Evolutionary conservation across 495 filamentous ascomycete genomes (phyloP), one percentile per base, ranked within the genome.

Genomic region (Lophiotrema nucula): DNA sequence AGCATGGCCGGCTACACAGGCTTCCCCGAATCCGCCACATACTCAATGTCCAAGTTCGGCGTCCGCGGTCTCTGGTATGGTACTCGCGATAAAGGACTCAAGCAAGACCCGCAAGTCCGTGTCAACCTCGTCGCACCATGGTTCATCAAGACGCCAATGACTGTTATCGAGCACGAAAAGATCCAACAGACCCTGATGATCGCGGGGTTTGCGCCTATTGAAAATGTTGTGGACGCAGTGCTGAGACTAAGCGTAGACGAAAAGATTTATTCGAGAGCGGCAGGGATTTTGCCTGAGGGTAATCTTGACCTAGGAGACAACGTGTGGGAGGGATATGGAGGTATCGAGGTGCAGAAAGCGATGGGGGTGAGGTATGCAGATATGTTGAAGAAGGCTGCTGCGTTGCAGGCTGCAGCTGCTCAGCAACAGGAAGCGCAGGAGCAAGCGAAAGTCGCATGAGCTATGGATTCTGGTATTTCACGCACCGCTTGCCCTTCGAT

Each of bases 111-210:
- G 2, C 31, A 10, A 26, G 35, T 60, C n/a, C 46, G 64, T 5
- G 44, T 63, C 27, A 66, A 66, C 39, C 48, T 63, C 26, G 45
- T 67, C 18, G 64, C 64, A 12, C 64, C 64, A 3, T 63, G 60
- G 41, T 67, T 50, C 28, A 53, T 67, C 8, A 47, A 54, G 25
- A 64, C 60, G 37, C 48, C 54, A 1, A 56, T 67, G 60, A 63
- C 53, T 18, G n/a, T 43, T 15, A 44, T 38, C 24, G 53, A 51
- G 23, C n/a, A n/a, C n/a, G n/a, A n/a, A n/a, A n/a, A n/a, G n/a
- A n/a, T n/a, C n/a, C n/a, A n/a, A n/a, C n/a, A n/a, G n/a, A n/a
- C n/a, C n/a, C 26, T 37, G 4, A 48, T 38, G 16, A 8, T 10
- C 6, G 44, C 16, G 15, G 58, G 57, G 8, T 53, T 38, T 47